Base-by-base conservation (phyloP, 2,329 filamentous ascomycete species). In the Dothideomycetidae sp. region DNA sequence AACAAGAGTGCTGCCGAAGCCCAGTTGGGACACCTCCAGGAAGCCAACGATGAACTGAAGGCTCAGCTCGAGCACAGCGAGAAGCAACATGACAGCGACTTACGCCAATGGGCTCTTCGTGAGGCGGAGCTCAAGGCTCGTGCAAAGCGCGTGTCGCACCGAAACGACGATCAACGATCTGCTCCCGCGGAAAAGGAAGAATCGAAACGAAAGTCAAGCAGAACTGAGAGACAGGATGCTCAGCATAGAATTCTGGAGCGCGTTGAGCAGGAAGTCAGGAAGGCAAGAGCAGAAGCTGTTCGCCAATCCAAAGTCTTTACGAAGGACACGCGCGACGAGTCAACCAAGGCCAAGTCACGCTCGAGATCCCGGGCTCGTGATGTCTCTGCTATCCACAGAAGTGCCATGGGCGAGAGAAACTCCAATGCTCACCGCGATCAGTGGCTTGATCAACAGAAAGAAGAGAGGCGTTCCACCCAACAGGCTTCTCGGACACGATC, bases 11-110 rank as follows among this genome's bases (percentile, higher is more conserved):
- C 29, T 1, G 28, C 57, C 34, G 46, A 47, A 36, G 40, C 47
- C 48, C 90, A 98, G 56, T 96, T 98, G 40, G 53, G 59, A 19
- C 50, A 52, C 3, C 54, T 66, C 36, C 53, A 56, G 18, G 31
- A 54, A 1, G 57, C 62, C 35, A 63, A 63, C 26, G 52, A 59
- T 31, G 51, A 57, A 17, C 52, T 65, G 33, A 56, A 57, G 10
- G 41, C 50, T 5, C 54, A 62, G 37, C 48, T 63, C 11, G 50
- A 53, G 3, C 51, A 58, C 14, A 42, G 57, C 33, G 48, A 53
- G 23, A 48, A 52, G 12, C 50, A 42, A 5, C 40, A 96, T 48
- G 74, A 84, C 44, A 51, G 56, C 9, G 48, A 54, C 32, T 40
- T 47, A 11, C 48, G 41, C 13, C 42, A 42, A 14, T 44, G 39